Conservation (phyloP, 2,329 filamentous ascomycete genomes). For the Calycina herbarum region DNA sequence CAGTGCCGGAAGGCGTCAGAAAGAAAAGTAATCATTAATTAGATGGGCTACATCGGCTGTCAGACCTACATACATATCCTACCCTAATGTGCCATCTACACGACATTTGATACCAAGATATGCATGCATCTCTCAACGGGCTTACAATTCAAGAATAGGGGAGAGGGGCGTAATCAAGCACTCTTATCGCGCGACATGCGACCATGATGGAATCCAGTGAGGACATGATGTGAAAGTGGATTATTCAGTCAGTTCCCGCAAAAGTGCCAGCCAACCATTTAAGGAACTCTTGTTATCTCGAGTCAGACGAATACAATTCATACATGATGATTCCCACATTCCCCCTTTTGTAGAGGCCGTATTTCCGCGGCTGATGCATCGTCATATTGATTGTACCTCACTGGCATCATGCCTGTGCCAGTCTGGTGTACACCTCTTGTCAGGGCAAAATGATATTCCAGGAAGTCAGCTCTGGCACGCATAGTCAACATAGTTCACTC, state of each 20-base stretch:
- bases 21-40: neutral
- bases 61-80: neutral
- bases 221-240: constrained; percentile 10
- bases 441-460: neutral
- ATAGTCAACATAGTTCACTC: neutral
- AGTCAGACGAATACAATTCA: neutral
- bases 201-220: constrained; percentile 8
- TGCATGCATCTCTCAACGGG: neutral
- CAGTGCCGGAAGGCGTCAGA: neutral
- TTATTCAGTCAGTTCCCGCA: constrained; percentile 7
- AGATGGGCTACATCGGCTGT: neutral
- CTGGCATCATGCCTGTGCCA: neutral
- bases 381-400: neutral
- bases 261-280: constrained; percentile 18
- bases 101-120: neutral
- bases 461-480: neutral
- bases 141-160: neutral
- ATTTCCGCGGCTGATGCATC: neutral
- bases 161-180: neutral
- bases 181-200: constrained; percentile 12
- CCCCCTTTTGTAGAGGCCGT: neutral
- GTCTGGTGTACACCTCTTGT: neutral
- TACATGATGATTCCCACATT: neutral
- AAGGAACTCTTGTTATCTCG: neutral
- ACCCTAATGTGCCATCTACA: neutral